Conservation (phyloP, 805 yeast species). For the Suhomyces prunicola region DNA sequence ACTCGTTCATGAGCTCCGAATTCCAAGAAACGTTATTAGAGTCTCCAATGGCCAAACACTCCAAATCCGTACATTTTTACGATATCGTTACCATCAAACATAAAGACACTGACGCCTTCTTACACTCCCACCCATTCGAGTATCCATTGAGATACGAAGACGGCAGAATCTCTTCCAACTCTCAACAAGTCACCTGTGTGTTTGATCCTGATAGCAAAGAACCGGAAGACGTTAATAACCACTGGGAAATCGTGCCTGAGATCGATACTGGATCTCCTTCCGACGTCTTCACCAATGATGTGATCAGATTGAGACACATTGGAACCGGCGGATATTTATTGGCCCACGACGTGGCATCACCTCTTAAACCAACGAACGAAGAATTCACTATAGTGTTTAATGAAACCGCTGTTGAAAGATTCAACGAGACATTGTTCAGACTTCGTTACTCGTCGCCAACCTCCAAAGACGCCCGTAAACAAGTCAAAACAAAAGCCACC, state of each 20-base stretch:
- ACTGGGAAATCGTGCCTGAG: constrained; percentile 83
- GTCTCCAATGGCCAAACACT: constrained; percentile 66
- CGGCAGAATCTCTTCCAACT: constrained; percentile 90
- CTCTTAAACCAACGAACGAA: constrained; percentile 85
- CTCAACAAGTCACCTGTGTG: constrained; percentile 87
- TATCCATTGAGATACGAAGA: constrained; percentile 95
- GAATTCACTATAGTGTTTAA: constrained; percentile 76
- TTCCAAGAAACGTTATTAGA: constrained; percentile 92
- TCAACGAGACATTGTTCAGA: constrained; percentile 75
- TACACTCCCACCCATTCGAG: constrained; percentile 74
- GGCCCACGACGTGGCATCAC: constrained; percentile 96
- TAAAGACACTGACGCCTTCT: constrained; percentile 69
- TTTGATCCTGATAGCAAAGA: constrained; percentile 34
- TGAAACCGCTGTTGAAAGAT: constrained; percentile 50
- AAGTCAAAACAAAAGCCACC: constrained; percentile 68
- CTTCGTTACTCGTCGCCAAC: constrained; percentile 47
- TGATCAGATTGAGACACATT: constrained; percentile 76
- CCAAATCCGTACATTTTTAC: constrained; percentile 69
- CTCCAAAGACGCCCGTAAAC: constrained; percentile 46
- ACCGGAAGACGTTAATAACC: constrained; percentile 57
- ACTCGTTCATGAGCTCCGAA: constrained; percentile 87
- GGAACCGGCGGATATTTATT: constrained; percentile 75
- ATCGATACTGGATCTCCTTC: constrained; percentile 16
- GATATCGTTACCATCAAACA: constrained; percentile 79
- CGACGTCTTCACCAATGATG: constrained; percentile 62